Evolutionary conservation across 352 stramenopile species (phyloP).

Genomic region (Phytophthora pini): DNA sequence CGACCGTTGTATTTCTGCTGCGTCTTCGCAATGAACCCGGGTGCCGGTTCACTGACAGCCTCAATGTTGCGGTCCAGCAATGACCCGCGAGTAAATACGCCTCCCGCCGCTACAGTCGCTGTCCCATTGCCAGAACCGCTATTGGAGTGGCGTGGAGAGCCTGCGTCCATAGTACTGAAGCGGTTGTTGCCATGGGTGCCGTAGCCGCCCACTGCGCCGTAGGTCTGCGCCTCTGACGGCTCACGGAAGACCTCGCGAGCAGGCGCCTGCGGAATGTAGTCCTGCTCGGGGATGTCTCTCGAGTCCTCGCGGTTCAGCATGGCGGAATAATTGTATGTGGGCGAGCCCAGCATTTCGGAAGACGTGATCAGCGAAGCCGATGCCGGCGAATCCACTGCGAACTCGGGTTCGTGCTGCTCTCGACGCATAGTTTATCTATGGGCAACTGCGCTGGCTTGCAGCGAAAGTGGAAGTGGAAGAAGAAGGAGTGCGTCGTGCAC

Average conservation of each 20-base stretch:
- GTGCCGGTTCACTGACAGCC: slow-evolving; percentile 30
- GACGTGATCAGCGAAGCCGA: slow-evolving; percentile 37
- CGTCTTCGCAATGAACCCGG: slow-evolving; percentile 25
- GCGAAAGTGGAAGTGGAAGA: slow-evolving; percentile 22
- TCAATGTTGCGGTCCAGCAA: slow-evolving; percentile 60
- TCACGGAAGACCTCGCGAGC: slow-evolving; percentile 35
- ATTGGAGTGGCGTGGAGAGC: slow-evolving; percentile 15
- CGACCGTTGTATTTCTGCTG: slow-evolving; percentile 62
- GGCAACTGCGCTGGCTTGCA: slow-evolving; percentile 16
- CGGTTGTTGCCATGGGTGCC: slow-evolving; percentile 9
- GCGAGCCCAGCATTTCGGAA: slow-evolving; percentile 38
- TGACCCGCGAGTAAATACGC: slow-evolving; percentile 53
- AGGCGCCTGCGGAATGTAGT: slow-evolving; percentile 28
- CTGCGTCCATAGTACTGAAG: slow-evolving; percentile 13
- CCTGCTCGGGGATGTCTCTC: slow-evolving; percentile 30
- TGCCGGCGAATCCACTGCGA: slow-evolving; percentile 18
- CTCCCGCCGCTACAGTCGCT: slow-evolving; percentile 10
- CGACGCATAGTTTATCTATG: slow-evolving; percentile 11
- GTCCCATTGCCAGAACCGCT: slow-evolving; percentile 9
- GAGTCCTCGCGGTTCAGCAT: slow-evolving; percentile 37
- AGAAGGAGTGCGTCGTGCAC: slow-evolving; percentile 14
- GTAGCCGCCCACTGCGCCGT: slow-evolving; percentile 7
- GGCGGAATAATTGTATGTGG: slow-evolving; percentile 34
- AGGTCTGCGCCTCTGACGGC: slow-evolving; percentile 18
- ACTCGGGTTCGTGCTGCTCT: slow-evolving; percentile 3